These are phyloP conservation scores for Papilionanthe hybrid DNA, from an alignment of 116 monocot species.

Conservation along the genomic window DNA sequence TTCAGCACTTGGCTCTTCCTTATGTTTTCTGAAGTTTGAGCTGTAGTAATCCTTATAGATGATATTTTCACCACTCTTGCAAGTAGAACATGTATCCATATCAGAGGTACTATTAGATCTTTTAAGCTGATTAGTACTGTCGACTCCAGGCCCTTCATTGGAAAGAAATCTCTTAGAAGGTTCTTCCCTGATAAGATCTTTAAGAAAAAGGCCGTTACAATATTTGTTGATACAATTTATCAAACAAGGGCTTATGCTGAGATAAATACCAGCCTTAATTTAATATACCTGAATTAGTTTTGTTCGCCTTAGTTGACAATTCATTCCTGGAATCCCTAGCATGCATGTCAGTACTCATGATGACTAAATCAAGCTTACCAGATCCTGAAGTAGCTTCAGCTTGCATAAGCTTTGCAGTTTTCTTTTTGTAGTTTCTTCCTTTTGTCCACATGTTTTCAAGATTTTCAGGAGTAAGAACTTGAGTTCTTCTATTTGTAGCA, in stretches of 20 bases:
- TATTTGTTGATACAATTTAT: neutral
- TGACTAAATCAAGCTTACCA: constrained; percentile 18
- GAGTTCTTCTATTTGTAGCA: constrained; percentile 85
- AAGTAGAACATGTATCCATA: constrained; percentile 25
- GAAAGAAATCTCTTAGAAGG: constrained; percentile 19
- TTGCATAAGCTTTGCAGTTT: constrained; percentile 40
- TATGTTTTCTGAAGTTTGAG: constrained; percentile 22
- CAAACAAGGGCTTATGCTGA: constrained; percentile 1
- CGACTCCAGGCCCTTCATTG: constrained; percentile 19
- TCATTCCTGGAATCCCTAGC: constrained; percentile 32
- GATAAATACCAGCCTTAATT: constrained; percentile 25
- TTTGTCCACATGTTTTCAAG: constrained; percentile 97
- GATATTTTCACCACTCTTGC: constrained; percentile 23
- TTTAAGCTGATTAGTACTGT: constrained; percentile 43
- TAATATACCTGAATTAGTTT: constrained; percentile 24
- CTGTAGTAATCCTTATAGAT: constrained; percentile 14
- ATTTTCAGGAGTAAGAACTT: constrained; percentile 96
- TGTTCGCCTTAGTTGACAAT: constrained; percentile 18
- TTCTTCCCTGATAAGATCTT: constrained; percentile 18
- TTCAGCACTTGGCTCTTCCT: constrained; percentile 24
- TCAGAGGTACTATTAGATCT: constrained; percentile 72
- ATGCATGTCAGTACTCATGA: constrained; percentile 16
- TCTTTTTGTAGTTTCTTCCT: constrained; percentile 96
- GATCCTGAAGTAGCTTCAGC: constrained; percentile 19
- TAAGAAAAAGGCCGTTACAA: constrained; percentile 16